Evolutionary conservation across 2,329 filamentous ascomycete genomes (phyloP).

Genomic region (Colletotrichum incanum): DNA sequence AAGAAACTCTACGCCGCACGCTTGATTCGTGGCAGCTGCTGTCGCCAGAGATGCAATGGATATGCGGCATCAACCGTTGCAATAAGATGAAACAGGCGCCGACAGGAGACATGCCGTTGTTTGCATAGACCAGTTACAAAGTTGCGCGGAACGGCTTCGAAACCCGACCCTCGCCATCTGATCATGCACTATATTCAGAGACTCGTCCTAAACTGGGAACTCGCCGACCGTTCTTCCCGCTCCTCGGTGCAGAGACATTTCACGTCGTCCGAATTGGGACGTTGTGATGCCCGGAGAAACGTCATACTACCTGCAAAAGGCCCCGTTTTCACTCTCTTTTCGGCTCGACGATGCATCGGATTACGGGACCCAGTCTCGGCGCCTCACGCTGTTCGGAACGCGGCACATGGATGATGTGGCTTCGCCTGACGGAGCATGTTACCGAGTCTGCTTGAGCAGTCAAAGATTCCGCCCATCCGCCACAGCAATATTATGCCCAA

Average conservation of each 20-base stretch:
- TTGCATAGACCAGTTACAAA: slow-evolving; percentile 2
- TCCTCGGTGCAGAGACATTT: slow-evolving; percentile 2
- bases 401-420: slow-evolving; percentile 38
- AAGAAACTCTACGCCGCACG: slow-evolving; percentile 19
- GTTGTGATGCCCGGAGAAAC: slow-evolving; percentile 14
- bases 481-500: slow-evolving; percentile 4
- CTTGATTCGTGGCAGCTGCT: slow-evolving; percentile 14
- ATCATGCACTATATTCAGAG: slow-evolving; percentile 19
- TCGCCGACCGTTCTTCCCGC: neutral
- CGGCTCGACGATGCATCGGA: slow-evolving; percentile 17
- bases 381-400: slow-evolving; percentile 28
- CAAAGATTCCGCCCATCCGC: neutral
- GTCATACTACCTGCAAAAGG: slow-evolving; percentile 28
- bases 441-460: slow-evolving; percentile 24
- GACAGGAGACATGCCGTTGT: slow-evolving; percentile 18
- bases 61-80: neutral
- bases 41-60: slow-evolving; percentile 2
- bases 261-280: slow-evolving; percentile 17
- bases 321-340: slow-evolving; percentile 19
- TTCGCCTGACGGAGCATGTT: slow-evolving; percentile 16
- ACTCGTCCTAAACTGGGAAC: slow-evolving; percentile 18
- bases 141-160: slow-evolving; percentile 5
- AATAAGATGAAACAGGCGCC: slow-evolving; percentile 30
- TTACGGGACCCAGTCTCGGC: slow-evolving; percentile 25
- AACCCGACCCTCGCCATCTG: slow-evolving; percentile 33